A percentile compares a stretch with the other conserved stretches of the same genome.
phyloP scores from a whole-genome alignment of 228 moss, liverwort and hornwort genomes.

The Sphagnum magellanicum region DNA sequence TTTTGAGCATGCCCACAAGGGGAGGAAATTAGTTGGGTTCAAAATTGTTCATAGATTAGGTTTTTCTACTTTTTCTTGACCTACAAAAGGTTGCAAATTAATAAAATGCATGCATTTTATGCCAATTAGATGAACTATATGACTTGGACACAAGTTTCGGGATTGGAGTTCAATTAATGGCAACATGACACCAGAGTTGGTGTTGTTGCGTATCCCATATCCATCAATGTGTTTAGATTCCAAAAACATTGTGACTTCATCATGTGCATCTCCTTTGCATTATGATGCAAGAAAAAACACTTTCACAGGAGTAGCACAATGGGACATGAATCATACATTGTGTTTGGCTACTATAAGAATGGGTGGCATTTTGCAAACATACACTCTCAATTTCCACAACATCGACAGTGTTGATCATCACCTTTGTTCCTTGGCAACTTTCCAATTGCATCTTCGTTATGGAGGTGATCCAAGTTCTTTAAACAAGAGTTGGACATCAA shows the following conservation, averaged over 20 bases:
- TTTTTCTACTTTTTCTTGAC: no score
- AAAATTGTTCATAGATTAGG: no score
- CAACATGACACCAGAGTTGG: constrained; percentile 32
- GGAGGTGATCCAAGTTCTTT: background rate
- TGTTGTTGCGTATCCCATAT: constrained; percentile 19
- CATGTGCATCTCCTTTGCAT: constrained; percentile 4
- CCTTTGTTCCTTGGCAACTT: constrained; percentile 20
- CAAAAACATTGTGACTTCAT: background rate
- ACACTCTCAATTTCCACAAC: constrained; percentile 13
- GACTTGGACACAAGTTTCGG: no score
- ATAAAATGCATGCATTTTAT: no score
- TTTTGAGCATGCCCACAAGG: no score
- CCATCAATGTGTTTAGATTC: background rate
- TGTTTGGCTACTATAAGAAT: constrained; percentile 18
- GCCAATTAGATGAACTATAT: no score
- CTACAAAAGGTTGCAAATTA: no score
- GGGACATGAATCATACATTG: constrained; percentile 37
- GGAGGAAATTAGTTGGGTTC: no score
- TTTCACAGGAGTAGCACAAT: constrained; percentile 21
- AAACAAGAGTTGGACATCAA: background rate
- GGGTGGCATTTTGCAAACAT: constrained; percentile 23
- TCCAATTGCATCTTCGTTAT: constrained; percentile 26
- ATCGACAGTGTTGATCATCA: constrained; percentile 6
- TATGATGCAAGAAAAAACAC: background rate
- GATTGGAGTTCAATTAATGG: background rate